Evolutionary conservation across 1,139 yeast species (phyloP), one percentile per base, ranked within the genome.

Genomic region (Debaryomyces udenii): DNA sequence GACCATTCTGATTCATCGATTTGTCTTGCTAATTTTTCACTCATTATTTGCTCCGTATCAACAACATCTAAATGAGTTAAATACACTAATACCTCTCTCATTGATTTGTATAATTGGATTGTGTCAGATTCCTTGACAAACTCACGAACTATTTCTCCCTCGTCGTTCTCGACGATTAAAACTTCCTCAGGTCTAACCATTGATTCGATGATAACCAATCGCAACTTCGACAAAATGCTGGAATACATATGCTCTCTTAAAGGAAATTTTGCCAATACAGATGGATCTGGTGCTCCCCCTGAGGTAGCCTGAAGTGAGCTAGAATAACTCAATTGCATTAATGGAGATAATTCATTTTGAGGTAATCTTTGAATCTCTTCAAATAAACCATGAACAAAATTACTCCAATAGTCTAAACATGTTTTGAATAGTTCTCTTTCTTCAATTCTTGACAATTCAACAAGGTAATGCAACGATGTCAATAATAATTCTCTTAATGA

Each of bases 141-240:
- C 61, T 93, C 99, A 61, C 99, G 81, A 31, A 94, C 99, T 63
- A 93, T 93, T 68, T 93, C 99, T 51, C 99, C 99, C 70, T 93
- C 99, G 64, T 93, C 99, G 61, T 93, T 93, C 65, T 94, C 99
- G 39, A 91, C 97, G 66, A 93, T 81, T 47, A 93, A 76, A 41
- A 91, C 98, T 69, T 93, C 99, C 66, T 93, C 99, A 1, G 99
- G 99, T 62, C 96, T 83, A 2, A 89, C 99, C 99, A 93, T 94
- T 58, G 88, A 87, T 65, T 91, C 98, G 56, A 93, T 93, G 61
- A 93, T 86, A 14, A 94, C 96, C 49, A 86, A 74, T 66, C 99
- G 81, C 53, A 94, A 75, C 58, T 82, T 84, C 3, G 96, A 83
- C 53, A 94, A 76, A 28, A 93, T 74, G 28, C 78, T 78, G 13